phyloP scores from a whole-genome alignment of 2,329 filamentous ascomycete genomes.

The Colletotrichum scovillei region DNA sequence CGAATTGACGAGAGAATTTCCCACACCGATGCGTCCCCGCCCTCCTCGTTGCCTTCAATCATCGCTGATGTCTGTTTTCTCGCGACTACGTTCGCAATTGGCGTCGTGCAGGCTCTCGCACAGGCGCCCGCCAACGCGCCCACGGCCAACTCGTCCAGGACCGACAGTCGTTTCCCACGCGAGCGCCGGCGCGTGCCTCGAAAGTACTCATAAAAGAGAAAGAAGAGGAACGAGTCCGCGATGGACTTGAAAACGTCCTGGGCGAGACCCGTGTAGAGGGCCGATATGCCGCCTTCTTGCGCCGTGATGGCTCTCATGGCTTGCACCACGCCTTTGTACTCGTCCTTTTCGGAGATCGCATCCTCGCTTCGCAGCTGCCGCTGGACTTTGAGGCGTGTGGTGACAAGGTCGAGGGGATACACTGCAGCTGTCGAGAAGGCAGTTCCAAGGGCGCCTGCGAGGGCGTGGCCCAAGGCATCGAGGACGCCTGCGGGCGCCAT shows the following conservation, averaged over 20 bases:
- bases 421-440: slow-evolving; percentile 82
- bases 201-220: slow-evolving; percentile 78
- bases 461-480: slow-evolving; percentile 83
- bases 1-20: slow-evolving; percentile 74
- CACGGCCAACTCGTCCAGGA: slow-evolving; percentile 79
- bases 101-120: slow-evolving; percentile 81
- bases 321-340: slow-evolving; percentile 76
- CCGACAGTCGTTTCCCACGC: slow-evolving; percentile 57
- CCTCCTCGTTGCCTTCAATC: background rate
- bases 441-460: slow-evolving; percentile 82
- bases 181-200: slow-evolving; percentile 46
- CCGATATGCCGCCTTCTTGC: slow-evolving; percentile 75
- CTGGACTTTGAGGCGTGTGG: slow-evolving; percentile 86
- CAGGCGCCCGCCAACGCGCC: slow-evolving; percentile 80
- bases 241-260: slow-evolving; percentile 75
- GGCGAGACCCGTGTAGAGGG: slow-evolving; percentile 76
- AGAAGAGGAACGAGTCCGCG: slow-evolving; percentile 86
- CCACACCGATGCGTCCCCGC: slow-evolving; percentile 52
- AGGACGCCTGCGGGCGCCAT: slow-evolving; percentile 55
- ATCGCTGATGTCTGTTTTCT: slow-evolving; percentile 77
- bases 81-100: slow-evolving; percentile 84
- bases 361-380: slow-evolving; percentile 60
- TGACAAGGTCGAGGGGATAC: slow-evolving; percentile 85
- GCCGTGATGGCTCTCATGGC: slow-evolving; percentile 77
- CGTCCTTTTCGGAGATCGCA: slow-evolving; percentile 38